phyloP scores from a whole-genome alignment of 345 rosid genomes.

The Dovyalis caffra region DNA sequence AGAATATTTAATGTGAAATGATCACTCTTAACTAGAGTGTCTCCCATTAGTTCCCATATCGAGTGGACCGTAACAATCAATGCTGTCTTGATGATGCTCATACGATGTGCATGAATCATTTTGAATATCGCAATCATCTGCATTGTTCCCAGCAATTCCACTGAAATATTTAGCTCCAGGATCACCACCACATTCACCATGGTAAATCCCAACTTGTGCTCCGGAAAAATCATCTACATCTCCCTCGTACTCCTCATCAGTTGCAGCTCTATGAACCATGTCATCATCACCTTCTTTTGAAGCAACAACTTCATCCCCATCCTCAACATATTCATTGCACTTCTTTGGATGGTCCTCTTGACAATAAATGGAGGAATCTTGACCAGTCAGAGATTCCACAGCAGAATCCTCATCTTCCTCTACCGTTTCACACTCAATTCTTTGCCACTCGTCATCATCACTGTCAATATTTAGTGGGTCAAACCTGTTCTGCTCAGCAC shows the following conservation, averaged over 20 bases:
- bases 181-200: slow-evolving; percentile 4
- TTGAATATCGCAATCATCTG: slow-evolving; percentile 21
- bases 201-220: slow-evolving; percentile 9
- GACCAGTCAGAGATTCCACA: slow-evolving; percentile 38
- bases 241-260: slow-evolving; percentile 36
- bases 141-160: slow-evolving; percentile 10
- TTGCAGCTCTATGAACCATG: slow-evolving; percentile 7
- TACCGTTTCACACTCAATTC: slow-evolving; percentile 22
- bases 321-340: slow-evolving; percentile 26
- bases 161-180: slow-evolving; percentile 7
- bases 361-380: slow-evolving; percentile 13
- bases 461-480: slow-evolving; percentile 54
- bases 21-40: slow-evolving; percentile 21
- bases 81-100: slow-evolving; percentile 24
- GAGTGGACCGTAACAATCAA: slow-evolving; percentile 13
- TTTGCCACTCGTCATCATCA: slow-evolving; percentile 79
- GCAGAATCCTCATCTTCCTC: slow-evolving; percentile 39
- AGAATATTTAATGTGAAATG: neutral
- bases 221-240: slow-evolving; percentile 30
- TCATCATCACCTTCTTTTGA: slow-evolving; percentile 7
- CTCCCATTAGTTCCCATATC: slow-evolving; percentile 11
- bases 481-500: slow-evolving; percentile 66
- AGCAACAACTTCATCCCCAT: slow-evolving; percentile 26
- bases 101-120: slow-evolving; percentile 43
- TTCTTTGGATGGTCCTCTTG: slow-evolving; percentile 20